A percentile compares a stretch with the other conserved stretches of the same genome.
These are phyloP conservation scores for Scalesia atractyloides DNA, from an alignment of 129 eudicot genomes.

Conservation along the genomic window DNA sequence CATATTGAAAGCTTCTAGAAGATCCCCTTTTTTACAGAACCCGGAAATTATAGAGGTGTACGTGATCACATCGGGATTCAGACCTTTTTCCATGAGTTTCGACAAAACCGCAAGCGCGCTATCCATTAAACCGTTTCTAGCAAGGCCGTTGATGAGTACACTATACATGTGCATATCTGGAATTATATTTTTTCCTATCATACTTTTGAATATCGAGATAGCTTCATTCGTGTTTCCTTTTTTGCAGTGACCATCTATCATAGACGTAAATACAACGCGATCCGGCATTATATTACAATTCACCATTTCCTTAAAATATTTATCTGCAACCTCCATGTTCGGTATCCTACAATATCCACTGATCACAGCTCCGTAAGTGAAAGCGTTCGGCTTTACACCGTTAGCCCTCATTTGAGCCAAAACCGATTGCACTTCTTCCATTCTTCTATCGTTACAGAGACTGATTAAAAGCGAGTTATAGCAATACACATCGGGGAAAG, in stretches of 20 bases:
- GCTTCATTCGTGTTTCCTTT: slow-evolving; percentile 58
- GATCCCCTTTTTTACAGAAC: slow-evolving; percentile 63
- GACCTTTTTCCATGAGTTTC: slow-evolving; percentile 50
- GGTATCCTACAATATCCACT: slow-evolving; percentile 53
- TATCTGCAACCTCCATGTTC: slow-evolving; percentile 60
- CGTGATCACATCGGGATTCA: slow-evolving; percentile 66
- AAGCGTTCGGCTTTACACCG: slow-evolving; percentile 63
- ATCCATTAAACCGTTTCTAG: slow-evolving; percentile 59
- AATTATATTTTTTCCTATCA: slow-evolving; percentile 54
- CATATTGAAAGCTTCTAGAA: slow-evolving; percentile 51
- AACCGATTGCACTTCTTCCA: slow-evolving; percentile 54
- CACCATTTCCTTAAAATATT: slow-evolving; percentile 65
- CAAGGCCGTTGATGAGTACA: slow-evolving; percentile 62
- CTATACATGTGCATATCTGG: slow-evolving; percentile 67
- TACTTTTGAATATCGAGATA: slow-evolving; percentile 43
- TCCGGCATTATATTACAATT: slow-evolving; percentile 55
- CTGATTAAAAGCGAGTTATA: slow-evolving; percentile 75
- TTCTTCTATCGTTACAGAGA: slow-evolving; percentile 54
- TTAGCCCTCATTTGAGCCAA: slow-evolving; percentile 58
- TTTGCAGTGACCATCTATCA: slow-evolving; percentile 85
- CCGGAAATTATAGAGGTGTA: slow-evolving; percentile 77
- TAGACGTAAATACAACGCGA: slow-evolving; percentile 51
- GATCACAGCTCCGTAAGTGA: slow-evolving; percentile 74
- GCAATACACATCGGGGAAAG: slow-evolving; percentile 73
- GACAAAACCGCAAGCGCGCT: slow-evolving; percentile 57